These are phyloP conservation scores for Cystobasidium ongulense DNA, from an alignment of 768 basidiomycete species.

Conservation along the genomic window DNA sequence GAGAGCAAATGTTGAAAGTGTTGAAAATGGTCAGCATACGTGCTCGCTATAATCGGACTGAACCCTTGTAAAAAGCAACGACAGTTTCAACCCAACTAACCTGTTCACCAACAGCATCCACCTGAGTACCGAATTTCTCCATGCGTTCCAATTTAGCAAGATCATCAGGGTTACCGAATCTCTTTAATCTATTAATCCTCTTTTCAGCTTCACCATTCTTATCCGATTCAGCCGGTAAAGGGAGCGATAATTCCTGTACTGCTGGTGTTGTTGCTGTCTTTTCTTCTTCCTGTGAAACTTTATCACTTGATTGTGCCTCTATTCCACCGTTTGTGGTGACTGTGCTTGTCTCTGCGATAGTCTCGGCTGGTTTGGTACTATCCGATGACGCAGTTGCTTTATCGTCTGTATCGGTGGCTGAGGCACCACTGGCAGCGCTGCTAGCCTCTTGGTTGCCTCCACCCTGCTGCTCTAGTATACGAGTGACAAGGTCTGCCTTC, in stretches of 20 bases:
- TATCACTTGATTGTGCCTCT: neutral
- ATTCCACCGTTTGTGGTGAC: neutral
- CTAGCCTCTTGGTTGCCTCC: neutral
- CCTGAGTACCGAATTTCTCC: conserved; percentile 4
- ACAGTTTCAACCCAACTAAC: neutral
- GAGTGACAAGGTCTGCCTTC: conserved; percentile 21
- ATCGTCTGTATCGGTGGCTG: neutral
- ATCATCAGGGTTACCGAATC: conserved; percentile 17
- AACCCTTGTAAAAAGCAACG: neutral
- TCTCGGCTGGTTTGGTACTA: neutral
- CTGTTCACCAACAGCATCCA: neutral
- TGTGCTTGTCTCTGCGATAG: neutral
- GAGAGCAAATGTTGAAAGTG: too few species aligned
- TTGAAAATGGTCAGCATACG: too few species aligned
- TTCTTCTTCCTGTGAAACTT: neutral
- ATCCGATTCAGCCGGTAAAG: neutral
- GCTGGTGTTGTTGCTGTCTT: too few species aligned
- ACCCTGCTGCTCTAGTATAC: conserved; percentile 17
- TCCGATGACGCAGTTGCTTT: neutral
- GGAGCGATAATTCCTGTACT: neutral
- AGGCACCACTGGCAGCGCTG: neutral
- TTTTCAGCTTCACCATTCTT: conserved; percentile 13
- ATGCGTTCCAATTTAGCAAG: conserved; percentile 5
- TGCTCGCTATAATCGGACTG: too few species aligned
- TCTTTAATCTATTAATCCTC: neutral